phyloP scores from a whole-genome alignment of 2,329 filamentous ascomycete species.

The Fusarium compactum region DNA sequence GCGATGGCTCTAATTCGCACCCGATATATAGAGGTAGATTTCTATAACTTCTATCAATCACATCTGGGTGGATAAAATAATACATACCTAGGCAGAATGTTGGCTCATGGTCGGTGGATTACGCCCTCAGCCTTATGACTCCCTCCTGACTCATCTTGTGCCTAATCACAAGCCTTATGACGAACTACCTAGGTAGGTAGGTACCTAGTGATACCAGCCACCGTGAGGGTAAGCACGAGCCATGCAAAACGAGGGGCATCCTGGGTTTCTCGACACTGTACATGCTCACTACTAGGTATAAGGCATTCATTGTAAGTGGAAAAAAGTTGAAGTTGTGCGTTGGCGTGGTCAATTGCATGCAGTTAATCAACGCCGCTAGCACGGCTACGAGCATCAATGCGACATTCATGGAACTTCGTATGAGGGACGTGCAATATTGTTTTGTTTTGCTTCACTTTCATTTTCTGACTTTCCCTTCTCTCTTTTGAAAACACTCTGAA shows the following conservation, averaged over 20 bases:
- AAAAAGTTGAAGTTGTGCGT: constrained; percentile 12
- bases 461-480: constrained; percentile 6
- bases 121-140: constrained; percentile 7
- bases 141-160: not conserved
- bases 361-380: constrained; percentile 29
- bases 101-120: not conserved
- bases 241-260: constrained; percentile 27
- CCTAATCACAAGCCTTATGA: constrained; percentile 15
- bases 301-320: constrained; percentile 16
- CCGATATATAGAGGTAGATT: not conserved
- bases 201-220: constrained; percentile 24
- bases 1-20: constrained; percentile 6
- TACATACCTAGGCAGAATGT: not conserved
- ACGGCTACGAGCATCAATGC: constrained; percentile 28
- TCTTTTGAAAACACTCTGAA: not conserved
- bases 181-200: constrained; percentile 11
- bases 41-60: not conserved
- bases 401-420: constrained; percentile 11
- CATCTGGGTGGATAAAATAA: not conserved
- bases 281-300: constrained; percentile 23
- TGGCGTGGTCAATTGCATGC: constrained; percentile 31
- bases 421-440: constrained; percentile 25
- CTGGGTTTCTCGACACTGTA: constrained; percentile 37
- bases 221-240: constrained; percentile 30
- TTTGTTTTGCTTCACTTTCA: not conserved